Base-by-base conservation (phyloP, 495 filamentous ascomycete species). In the Trichoderma asperelloides region DNA sequence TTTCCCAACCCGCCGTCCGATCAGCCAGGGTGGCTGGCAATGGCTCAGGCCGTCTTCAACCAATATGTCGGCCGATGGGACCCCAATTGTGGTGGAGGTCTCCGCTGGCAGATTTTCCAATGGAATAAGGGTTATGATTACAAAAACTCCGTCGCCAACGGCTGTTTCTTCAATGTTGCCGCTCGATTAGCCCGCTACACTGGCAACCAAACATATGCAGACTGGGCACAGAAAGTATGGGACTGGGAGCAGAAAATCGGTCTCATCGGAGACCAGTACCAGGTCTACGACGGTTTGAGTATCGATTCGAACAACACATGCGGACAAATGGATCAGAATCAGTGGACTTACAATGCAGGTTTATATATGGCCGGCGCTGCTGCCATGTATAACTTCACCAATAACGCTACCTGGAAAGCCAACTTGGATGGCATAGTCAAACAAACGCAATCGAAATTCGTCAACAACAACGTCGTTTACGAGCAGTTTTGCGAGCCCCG, bases 91-190 rank as follows among this genome's bases (percentile, higher is more conserved):
- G 81, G 82, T 55, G 93, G 93, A 55, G 93, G 93, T 2, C 77
- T 96, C 64, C 82, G 88, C 66, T 96, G 93, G 93, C 92, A 96
- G 78, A 89, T 96, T 68, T 91, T 86, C 76, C 80, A 84, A 11
- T 93, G 90, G 76, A 91, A 93, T 78, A 86, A 79, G 28, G 93
- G 93, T 12, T 96, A 89, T 75, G 83, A 85, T 69, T 92, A 89
- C 77, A 92, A 93, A 74, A 93, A 94, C 78, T 83, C 85, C 37
- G 87, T 92, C 63, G 88, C 89, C 45, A 92, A 92, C 74, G 91
- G 89, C 6, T 86, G 86, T 68, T 86, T 95, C 70, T 92, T 94
- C 76, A 91, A 93, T 73, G 78, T 95, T n/a, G 87, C 88, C n/a
- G 82, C 90, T 0, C 87, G 91, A 1, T 79, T 95, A 13, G 88